Evolutionary conservation across 2,329 filamentous ascomycete genomes (phyloP), one percentile per base, ranked within the genome.

Genomic region (Balansia obtecta): DNA sequence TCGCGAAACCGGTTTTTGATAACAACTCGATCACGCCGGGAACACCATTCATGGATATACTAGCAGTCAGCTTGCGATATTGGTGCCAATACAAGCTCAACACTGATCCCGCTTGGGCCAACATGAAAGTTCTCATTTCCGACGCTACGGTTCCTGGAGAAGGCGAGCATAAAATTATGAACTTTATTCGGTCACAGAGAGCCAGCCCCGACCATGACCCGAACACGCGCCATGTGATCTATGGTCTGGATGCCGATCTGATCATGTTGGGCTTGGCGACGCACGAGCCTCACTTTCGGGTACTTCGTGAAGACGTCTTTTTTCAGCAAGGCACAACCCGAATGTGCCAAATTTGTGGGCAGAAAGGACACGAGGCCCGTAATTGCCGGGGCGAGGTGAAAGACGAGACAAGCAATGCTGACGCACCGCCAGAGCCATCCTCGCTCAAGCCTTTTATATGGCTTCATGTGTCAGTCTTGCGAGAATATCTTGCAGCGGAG

Each of bases 111-210:
- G 88, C 85, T 46, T 98, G 94, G 94, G 87, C 86, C 55, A 89
- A 89, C 65, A 75, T 96, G 66, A 98, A 98, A 75, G 80, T 98
- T 66, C 94, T 98, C 67, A 97, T 98, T 58, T 98, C 93, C 9
- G 93, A 98, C 73, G 91, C 93, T 49, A 96, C 91, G 40, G 90
- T 98, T 39, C 93, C 93, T 50, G 93, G 93, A 63, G 93, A 98
- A 71, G 93, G 93, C 65, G 93, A 98, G 71, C 93, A 98, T 68
- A 98, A 98, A 69, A 97, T 98, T 63, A 98, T 98, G 93, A 84
- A 93, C 58, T 98, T 97, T 65, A 81, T 98, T 57, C 84, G 93
- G 61, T 95, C 91, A 38, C 94, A 98, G 68, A 83, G 93, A 61
- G 81, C 86, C 46, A 93, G 88, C 49, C 85, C 90, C 5, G 85